A percentile compares a stretch with the other conserved stretches of the same genome.
Evolutionary conservation across 345 rosid species (phyloP).

Genomic region (Arabidopsis arenosa): DNA sequence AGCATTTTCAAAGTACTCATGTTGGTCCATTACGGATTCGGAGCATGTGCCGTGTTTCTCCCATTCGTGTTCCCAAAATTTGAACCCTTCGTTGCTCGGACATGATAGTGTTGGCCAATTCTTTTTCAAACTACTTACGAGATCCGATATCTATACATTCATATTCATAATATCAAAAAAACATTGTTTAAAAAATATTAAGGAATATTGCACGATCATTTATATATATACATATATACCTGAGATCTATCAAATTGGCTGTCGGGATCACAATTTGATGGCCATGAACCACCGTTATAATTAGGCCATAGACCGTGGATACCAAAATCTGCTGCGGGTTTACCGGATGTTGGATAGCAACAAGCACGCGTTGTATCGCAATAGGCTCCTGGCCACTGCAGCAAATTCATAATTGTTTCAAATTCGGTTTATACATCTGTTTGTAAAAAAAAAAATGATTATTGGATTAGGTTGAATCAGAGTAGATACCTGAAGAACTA

Average conservation of each 20-base stretch:
- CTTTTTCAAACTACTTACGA: conserved; percentile 50
- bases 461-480: neutral
- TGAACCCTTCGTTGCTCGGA: conserved; percentile 64
- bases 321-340: conserved; percentile 81
- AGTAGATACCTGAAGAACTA: conserved; percentile 65
- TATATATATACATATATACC: conserved; percentile 48
- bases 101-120: conserved; percentile 81
- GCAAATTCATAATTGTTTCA: neutral
- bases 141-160: conserved; percentile 58
- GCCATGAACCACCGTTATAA: conserved; percentile 70
- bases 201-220: neutral
- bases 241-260: conserved; percentile 54
- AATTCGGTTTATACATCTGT: neutral
- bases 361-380: conserved; percentile 70
- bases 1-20: conserved; percentile 64
- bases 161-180: neutral
- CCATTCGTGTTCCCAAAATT: conserved; percentile 92
- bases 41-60: conserved; percentile 84
- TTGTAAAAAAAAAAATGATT: neutral
- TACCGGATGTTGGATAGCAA: conserved; percentile 85
- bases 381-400: conserved; percentile 92
- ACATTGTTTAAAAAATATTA: neutral
- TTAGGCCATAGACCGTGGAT: conserved; percentile 98
- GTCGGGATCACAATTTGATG: conserved; percentile 65
- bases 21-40: conserved; percentile 70